Conservation (phyloP, 192 early-diverging fungal genomes). For the Coemansia sp. region DNA sequence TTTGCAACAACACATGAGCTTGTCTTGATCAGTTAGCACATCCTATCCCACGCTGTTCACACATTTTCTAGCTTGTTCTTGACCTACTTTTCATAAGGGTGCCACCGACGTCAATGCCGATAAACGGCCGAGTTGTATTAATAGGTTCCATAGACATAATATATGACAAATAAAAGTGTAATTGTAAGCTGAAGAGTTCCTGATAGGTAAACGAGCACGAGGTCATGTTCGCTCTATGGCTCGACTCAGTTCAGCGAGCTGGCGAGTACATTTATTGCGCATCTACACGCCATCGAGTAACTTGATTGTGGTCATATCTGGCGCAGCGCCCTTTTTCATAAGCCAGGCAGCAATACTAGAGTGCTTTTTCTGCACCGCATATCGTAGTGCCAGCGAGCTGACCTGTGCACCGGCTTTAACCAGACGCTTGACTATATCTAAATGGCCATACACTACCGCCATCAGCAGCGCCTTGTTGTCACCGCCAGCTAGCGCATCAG, state of each 20-base stretch:
- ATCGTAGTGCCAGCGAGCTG: slow-evolving; percentile 41
- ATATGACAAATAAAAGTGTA: not conserved
- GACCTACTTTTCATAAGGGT: slow-evolving; percentile 26
- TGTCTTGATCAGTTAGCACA: not conserved
- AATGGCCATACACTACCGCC: slow-evolving; percentile 48
- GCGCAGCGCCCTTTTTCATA: slow-evolving; percentile 43
- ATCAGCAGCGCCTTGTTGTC: slow-evolving; percentile 50
- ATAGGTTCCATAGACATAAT: not conserved
- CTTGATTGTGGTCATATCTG: slow-evolving; percentile 51
- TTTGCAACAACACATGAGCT: not conserved
- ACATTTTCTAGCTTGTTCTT: not conserved
- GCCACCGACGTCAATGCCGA: slow-evolving; percentile 41
- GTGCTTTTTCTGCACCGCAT: slow-evolving; percentile 51
- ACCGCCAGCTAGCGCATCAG: slow-evolving; percentile 24
- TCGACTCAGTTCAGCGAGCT: too few species aligned
- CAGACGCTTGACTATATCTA: slow-evolving; percentile 36
- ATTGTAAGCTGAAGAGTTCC: not conserved
- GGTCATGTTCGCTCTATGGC: too few species aligned
- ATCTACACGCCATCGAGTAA: slow-evolving; percentile 23
- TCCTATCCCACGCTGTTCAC: not conserved
- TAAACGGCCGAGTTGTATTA: not conserved
- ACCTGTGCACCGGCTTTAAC: slow-evolving; percentile 46
- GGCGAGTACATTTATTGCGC: not conserved
- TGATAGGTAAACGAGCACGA: not conserved
- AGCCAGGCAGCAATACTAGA: slow-evolving; percentile 24